Percentiles rank a stretch among this genome's conserved stretches.
Conservation (phyloP, 148 eudicot genomes). For the Rheum nobile region DNA sequence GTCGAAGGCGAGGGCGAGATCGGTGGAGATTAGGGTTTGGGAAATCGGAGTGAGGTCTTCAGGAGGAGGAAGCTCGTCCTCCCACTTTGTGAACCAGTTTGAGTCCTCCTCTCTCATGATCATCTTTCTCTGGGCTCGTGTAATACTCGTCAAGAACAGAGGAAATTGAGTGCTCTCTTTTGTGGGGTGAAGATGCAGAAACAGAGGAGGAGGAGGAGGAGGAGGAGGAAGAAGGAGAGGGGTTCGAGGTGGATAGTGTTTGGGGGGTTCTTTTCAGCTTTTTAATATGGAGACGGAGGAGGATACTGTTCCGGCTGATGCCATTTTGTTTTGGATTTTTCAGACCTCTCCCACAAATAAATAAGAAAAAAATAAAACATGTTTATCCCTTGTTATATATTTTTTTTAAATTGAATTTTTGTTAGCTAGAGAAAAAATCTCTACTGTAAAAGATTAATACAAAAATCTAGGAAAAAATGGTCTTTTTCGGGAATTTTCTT, state of each 20-base stretch:
- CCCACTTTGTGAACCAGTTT: slow-evolving; percentile 89
- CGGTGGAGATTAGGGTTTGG: slow-evolving; percentile 83
- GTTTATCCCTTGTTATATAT: no score
- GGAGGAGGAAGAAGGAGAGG: background rate
- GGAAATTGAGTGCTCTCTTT: background rate
- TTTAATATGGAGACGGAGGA: background rate
- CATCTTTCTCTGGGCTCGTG: background rate
- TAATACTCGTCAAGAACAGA: no score
- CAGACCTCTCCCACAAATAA: no score
- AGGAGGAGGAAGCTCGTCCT: slow-evolving; percentile 66
- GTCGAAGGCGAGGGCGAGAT: slow-evolving; percentile 78
- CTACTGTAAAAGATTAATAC: no score
- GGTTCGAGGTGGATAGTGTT: slow-evolving; percentile 7
- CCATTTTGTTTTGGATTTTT: no score
- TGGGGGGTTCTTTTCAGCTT: background rate
- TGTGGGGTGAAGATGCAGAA: background rate
- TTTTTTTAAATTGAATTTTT: no score
- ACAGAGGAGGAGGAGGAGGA: no score
- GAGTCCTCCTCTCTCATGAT: slow-evolving; percentile 73
- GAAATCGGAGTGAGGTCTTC: slow-evolving; percentile 74
- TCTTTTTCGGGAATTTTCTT: no score
- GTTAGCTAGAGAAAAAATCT: no score
- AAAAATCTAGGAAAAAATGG: no score
- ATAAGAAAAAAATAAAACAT: no score
- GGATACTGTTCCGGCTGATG: background rate